phyloP scores from a whole-genome alignment of 345 rosid species.

The Eucalyptus erythrocorys region DNA sequence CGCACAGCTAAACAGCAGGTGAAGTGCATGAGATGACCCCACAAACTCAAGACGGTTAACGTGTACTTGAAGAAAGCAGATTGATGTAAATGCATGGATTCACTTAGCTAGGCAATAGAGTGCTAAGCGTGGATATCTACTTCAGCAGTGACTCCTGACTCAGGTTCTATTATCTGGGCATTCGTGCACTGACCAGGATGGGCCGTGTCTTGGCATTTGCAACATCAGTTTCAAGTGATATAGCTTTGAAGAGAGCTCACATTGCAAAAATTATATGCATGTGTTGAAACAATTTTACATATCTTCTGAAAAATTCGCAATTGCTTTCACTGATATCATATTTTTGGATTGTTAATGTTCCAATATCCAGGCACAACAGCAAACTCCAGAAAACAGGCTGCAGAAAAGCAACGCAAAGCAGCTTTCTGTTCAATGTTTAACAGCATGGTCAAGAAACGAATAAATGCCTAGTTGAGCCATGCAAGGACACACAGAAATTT shows the following conservation, averaged over 20 bases:
- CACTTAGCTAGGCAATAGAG: not conserved
- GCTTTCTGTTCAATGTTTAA: not conserved
- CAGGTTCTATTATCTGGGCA: not conserved
- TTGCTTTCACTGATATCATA: not conserved
- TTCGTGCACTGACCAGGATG: not conserved
- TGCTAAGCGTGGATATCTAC: not conserved
- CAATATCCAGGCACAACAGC: not conserved
- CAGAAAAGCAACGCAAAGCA: not conserved
- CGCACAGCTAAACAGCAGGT: conserved; percentile 51
- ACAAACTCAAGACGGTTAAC: not conserved
- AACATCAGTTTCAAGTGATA: not conserved
- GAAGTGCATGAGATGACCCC: not conserved
- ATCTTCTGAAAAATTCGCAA: not conserved
- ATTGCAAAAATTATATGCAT: not conserved
- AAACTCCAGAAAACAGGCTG: not conserved
- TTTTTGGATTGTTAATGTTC: not conserved
- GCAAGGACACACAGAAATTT: not conserved
- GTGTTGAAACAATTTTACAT: not conserved
- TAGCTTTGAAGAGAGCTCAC: not conserved
- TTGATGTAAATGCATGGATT: not conserved
- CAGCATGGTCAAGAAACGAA: not conserved
- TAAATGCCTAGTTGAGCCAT: not conserved
- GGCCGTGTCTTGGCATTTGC: not conserved
- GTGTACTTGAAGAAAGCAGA: not conserved
- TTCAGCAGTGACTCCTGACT: not conserved